Evolutionary conservation across 192 early-diverging fungal genomes (phyloP).

Genomic region (Coemansia interrupta): DNA sequence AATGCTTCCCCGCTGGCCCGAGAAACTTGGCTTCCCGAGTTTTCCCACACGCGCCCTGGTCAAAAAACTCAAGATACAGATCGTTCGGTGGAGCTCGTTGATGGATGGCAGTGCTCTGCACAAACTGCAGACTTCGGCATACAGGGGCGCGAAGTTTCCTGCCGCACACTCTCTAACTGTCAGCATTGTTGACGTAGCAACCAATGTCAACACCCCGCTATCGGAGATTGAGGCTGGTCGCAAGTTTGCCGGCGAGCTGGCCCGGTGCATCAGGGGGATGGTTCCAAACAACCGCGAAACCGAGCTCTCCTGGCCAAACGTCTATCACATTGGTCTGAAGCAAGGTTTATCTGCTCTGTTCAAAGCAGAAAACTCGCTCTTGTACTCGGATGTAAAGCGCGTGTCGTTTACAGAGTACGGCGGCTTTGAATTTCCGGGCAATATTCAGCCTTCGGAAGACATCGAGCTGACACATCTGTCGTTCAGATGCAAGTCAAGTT

Average conservation of each 20-base stretch:
- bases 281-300: neutral
- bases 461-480: neutral
- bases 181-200: neutral
- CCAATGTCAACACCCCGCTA: neutral
- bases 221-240: neutral
- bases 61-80: neutral
- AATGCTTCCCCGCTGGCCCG: neutral
- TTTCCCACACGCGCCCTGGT: neutral
- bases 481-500: conserved; percentile 1
- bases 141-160: neutral
- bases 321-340: conserved; percentile 3
- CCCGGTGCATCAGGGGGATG: neutral
- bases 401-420: conserved; percentile 4
- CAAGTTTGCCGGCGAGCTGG: neutral
- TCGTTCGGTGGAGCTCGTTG: neutral
- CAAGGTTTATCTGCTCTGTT: neutral
- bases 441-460: neutral
- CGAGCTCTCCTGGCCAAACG: conserved; percentile 2
- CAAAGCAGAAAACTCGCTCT: neutral
- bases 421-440: neutral
- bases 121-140: neutral
- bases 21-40: neutral
- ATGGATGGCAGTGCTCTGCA: neutral
- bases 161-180: neutral
- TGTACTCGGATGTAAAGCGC: neutral